Evolutionary conservation across 2,329 filamentous ascomycete species (phyloP).

Genomic region (Aspergillus quadrilineatus): DNA sequence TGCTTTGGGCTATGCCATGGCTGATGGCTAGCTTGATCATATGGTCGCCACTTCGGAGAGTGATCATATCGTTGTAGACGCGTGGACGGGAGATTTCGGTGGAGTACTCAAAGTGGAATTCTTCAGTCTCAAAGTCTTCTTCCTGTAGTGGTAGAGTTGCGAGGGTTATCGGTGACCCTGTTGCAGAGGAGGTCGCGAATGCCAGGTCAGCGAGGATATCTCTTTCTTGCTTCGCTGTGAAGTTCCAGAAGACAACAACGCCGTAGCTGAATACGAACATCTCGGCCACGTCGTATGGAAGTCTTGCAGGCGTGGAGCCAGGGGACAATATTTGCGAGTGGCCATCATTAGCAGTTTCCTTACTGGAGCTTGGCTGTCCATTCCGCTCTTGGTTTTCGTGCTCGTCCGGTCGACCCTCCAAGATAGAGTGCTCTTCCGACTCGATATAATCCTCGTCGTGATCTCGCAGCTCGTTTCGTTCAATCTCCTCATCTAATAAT

Average conservation of each 20-base stretch:
- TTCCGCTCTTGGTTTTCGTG: slow-evolving; percentile 20
- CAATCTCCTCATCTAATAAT: slow-evolving; percentile 90
- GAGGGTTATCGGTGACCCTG: slow-evolving; percentile 56
- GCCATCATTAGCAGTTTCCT: slow-evolving; percentile 11
- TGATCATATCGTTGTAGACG: slow-evolving; percentile 99
- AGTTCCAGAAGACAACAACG: slow-evolving; percentile 98
- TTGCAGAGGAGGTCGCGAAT: slow-evolving; percentile 61
- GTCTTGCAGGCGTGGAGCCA: slow-evolving; percentile 63
- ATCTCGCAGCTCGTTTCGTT: slow-evolving; percentile 83
- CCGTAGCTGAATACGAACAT: slow-evolving; percentile 98
- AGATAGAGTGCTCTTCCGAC: slow-evolving; percentile 48
- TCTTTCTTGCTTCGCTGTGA: slow-evolving; percentile 92
- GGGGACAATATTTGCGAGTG: slow-evolving; percentile 48
- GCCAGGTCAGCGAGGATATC: slow-evolving; percentile 92
- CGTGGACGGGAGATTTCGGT: slow-evolving; percentile 79
- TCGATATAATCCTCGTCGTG: slow-evolving; percentile 90
- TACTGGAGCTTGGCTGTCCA: slow-evolving; percentile 20
- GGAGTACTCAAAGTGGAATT: slow-evolving; percentile 98
- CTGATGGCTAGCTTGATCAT: slow-evolving; percentile 99
- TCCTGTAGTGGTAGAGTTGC: slow-evolving; percentile 78
- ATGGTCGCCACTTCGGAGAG: slow-evolving; percentile 86
- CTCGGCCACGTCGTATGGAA: slow-evolving; percentile 69
- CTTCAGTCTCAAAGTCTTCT: slow-evolving; percentile 92
- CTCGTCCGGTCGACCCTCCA: slow-evolving; percentile 30
- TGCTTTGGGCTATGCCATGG: slow-evolving; percentile 95